A percentile compares a stretch with the other conserved stretches of the same genome.
phyloP scores from a whole-genome alignment of 2,329 filamentous ascomycete species.

The Arachnomyces sp. region DNA sequence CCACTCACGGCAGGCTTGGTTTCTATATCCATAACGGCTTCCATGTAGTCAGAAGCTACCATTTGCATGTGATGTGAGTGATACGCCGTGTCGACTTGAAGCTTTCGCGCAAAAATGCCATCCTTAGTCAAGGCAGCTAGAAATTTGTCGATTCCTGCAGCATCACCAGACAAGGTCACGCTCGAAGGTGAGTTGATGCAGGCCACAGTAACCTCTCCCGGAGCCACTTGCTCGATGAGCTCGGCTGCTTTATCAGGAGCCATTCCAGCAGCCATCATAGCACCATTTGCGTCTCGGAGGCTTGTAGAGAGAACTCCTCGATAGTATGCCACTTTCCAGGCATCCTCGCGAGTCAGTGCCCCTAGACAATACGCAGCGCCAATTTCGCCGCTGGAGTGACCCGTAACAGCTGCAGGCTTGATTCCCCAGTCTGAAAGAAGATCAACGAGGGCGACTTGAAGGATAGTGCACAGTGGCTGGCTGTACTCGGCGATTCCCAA shows the following conservation, averaged over 20 bases:
- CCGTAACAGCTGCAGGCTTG: constrained; percentile 32
- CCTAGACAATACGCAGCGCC: constrained; percentile 40
- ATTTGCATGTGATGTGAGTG: constrained; percentile 27
- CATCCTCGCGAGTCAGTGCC: constrained; percentile 24
- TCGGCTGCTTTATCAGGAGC: constrained; percentile 14
- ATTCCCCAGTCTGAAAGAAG: constrained; percentile 40
- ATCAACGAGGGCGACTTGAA: constrained; percentile 42
- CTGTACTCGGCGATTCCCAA: background rate
- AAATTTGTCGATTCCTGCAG: constrained; percentile 13
- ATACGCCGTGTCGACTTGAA: constrained; percentile 24
- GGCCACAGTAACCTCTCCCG: constrained; percentile 18
- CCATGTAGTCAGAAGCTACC: constrained; percentile 22
- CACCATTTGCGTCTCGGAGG: constrained; percentile 30
- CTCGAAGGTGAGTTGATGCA: constrained; percentile 25
- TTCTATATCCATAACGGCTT: constrained; percentile 10
- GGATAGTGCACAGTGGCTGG: constrained; percentile 26
- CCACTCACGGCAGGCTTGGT: background rate
- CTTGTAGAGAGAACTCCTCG: constrained; percentile 30
- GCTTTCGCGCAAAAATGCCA: constrained; percentile 19
- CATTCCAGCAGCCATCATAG: constrained; percentile 48
- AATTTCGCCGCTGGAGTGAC: constrained; percentile 45
- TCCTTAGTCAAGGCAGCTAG: constrained; percentile 14
- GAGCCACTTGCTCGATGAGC: constrained; percentile 10
- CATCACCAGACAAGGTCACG: constrained; percentile 22
- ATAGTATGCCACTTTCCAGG: constrained; percentile 40